Conservation (phyloP, 495 filamentous ascomycete species). For the Podospora didyma region DNA sequence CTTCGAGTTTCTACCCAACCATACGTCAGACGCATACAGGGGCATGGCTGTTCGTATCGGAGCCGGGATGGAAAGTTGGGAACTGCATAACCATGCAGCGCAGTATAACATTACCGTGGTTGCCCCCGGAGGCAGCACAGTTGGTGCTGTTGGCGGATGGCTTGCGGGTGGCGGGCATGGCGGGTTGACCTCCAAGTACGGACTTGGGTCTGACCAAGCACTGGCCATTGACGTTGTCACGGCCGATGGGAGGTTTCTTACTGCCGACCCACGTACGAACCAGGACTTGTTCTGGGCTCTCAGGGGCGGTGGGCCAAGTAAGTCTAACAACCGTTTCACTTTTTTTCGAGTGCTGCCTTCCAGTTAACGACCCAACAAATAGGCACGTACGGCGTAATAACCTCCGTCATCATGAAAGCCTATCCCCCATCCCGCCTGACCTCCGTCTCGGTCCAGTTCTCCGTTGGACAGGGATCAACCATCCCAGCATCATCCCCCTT, state of each 20-base stretch:
- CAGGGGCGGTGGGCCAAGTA: constrained; percentile 54
- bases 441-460: constrained; percentile 13
- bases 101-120: constrained; percentile 37
- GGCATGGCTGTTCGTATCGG: constrained; percentile 45
- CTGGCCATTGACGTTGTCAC: constrained; percentile 53
- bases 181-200: constrained; percentile 36
- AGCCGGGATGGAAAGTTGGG: constrained; percentile 42
- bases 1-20: constrained; percentile 37
- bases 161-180: constrained; percentile 49
- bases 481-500: constrained; percentile 21
- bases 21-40: constrained; percentile 35
- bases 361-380: not conserved
- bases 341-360: not conserved
- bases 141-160: constrained; percentile 51
- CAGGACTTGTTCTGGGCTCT: constrained; percentile 62
- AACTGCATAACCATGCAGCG: constrained; percentile 37
- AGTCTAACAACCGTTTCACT: constrained; percentile 31
- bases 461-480: constrained; percentile 1
- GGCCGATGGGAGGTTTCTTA: constrained; percentile 51
- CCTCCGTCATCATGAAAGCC: constrained; percentile 44
- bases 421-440: constrained; percentile 29
- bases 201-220: constrained; percentile 50
- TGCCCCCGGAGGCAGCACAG: constrained; percentile 45
- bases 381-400: constrained; percentile 52
- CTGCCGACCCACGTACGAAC: constrained; percentile 44